Conservation (phyloP, 345 rosid species). For the Moricandia moricandioides region DNA sequence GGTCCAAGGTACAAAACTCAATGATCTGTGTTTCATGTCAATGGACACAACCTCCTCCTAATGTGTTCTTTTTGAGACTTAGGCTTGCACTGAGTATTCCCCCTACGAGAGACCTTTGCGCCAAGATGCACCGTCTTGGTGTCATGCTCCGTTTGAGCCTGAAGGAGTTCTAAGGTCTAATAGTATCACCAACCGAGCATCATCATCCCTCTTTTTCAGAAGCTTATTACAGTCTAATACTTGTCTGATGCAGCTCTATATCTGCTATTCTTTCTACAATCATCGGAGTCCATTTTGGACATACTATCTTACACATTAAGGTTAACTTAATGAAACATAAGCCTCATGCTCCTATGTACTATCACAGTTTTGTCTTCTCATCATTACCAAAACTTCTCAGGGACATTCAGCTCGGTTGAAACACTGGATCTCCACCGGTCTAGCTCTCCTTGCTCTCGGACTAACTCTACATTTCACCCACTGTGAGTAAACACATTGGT, state of each 20-base stretch:
- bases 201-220: neutral
- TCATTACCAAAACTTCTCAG: slow-evolving; percentile 33
- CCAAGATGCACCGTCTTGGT: slow-evolving; percentile 77
- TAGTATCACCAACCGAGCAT: neutral
- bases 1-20: slow-evolving; percentile 58
- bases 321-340: slow-evolving; percentile 31
- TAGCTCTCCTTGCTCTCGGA: slow-evolving; percentile 56
- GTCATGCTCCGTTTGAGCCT: slow-evolving; percentile 88
- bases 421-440: slow-evolving; percentile 71
- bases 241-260: slow-evolving; percentile 59
- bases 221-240: neutral
- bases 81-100: slow-evolving; percentile 74
- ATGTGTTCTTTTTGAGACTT: slow-evolving; percentile 11
- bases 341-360: neutral
- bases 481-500: slow-evolving; percentile 46
- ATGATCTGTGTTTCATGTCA: neutral
- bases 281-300: slow-evolving; percentile 84
- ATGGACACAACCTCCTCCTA: neutral
- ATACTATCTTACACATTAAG: slow-evolving; percentile 66
- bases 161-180: slow-evolving; percentile 80
- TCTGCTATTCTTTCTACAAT: slow-evolving; percentile 75
- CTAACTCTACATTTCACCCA: slow-evolving; percentile 62
- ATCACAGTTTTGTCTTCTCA: neutral
- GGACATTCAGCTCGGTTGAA: slow-evolving; percentile 59
- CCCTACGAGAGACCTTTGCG: slow-evolving; percentile 60